Base-by-base conservation (phyloP, 2,329 filamentous ascomycete genomes). In the Fusarium pseudonygamai region DNA sequence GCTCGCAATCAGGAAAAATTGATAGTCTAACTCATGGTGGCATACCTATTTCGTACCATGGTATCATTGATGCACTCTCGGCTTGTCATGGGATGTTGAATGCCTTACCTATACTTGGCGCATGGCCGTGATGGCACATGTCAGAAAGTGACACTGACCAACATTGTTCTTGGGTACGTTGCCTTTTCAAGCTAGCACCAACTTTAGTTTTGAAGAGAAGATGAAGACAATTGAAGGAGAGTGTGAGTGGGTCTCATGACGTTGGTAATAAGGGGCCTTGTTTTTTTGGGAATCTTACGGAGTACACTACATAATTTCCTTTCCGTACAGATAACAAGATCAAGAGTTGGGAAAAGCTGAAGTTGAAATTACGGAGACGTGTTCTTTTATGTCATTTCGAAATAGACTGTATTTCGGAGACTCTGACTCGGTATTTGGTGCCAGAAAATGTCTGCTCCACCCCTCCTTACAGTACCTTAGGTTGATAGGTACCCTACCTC, bases 171-270 rank as follows among this genome's bases (percentile, higher is more conserved):
- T 28, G 14, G 30, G n/a, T 36, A 52, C 15, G 11, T 55, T 55
- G 34, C 20, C 34, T n/a, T 39, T 40, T 34, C 28, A 24, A 50
- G 47, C 28, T 24, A 50, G 47, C 28, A 32, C 22, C 30, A 52
- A 32, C 24, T 46, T 34, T 39, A 26, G 50, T 28, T 55, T 34
- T 28, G 50, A 18, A 49, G 43, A 60, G 39, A 24, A 36, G 52
- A 60, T 55, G 18, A 46, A 50, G 32, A 58, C 28, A 69, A 49
- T 58, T 43, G 45, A 42, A 36, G 30, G 39, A 45, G 43, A 32
- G 61, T 67, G 60, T 57, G 71, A 37, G 66, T 73, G 71, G 71
- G 49, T n/a, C 40, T 46, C 49, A 74, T 74, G 71, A 73, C 71
- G 71, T 72, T 67, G 46, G 36, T 53, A 60, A 67, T 53, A 60